A percentile compares a stretch with the other conserved stretches of the same genome.
Conservation (phyloP, 257 asterid genomes). For the Nicotiana tomentosiformis region DNA sequence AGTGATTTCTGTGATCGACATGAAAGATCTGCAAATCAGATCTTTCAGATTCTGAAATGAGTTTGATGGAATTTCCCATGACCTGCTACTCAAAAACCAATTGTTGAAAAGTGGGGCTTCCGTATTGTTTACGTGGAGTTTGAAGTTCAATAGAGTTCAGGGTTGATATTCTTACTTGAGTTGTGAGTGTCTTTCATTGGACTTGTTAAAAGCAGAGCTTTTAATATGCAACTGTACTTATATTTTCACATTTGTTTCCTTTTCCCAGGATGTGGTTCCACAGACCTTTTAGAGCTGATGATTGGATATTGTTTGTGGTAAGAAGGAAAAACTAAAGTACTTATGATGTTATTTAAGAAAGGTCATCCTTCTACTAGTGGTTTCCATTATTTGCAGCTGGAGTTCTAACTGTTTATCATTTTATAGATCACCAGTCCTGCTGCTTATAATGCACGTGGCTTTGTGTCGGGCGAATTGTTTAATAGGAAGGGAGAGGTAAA, state of each 20-base stretch:
- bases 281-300: conserved; percentile 82
- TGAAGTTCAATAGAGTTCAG: neutral
- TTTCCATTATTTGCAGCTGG: neutral
- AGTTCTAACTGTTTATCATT: neutral
- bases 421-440: conserved; percentile 67
- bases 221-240: neutral
- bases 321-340: conserved; percentile 17
- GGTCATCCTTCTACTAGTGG: neutral
- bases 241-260: neutral
- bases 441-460: conserved; percentile 76
- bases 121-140: neutral
- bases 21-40: neutral
- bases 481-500: conserved; percentile 78
- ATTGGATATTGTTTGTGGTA: conserved; percentile 92
- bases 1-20: neutral
- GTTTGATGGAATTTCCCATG: neutral
- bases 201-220: neutral
- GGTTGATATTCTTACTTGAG: neutral
- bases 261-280: conserved; percentile 93
- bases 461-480: conserved; percentile 78
- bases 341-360: neutral
- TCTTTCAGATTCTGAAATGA: neutral
- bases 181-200: neutral
- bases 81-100: neutral
- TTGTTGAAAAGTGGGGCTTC: neutral